Evolutionary conservation across 2,329 filamentous ascomycete genomes (phyloP).

Genomic region (Phaeophleospora eucalypticola): DNA sequence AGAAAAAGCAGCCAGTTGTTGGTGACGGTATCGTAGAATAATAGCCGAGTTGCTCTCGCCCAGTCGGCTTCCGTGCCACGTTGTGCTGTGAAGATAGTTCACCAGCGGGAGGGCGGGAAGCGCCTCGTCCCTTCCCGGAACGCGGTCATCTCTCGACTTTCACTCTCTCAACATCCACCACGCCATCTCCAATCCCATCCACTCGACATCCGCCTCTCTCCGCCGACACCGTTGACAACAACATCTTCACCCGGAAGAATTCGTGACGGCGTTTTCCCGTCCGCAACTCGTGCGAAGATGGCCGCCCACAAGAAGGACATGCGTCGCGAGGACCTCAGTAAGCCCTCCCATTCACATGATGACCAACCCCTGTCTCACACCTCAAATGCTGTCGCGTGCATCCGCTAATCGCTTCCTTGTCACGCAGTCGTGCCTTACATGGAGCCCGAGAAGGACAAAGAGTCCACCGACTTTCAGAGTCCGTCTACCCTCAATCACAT

Average conservation of each 20-base stretch:
- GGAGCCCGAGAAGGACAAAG: slow-evolving; percentile 64
- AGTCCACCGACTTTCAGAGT: slow-evolving; percentile 65
- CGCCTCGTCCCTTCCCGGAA: not conserved
- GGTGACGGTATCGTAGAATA: no score
- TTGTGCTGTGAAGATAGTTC: no score
- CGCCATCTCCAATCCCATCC: not conserved
- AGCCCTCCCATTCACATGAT: slow-evolving; percentile 28
- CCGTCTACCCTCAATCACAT: slow-evolving; percentile 4
- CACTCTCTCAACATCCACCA: not conserved
- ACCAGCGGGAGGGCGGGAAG: no score
- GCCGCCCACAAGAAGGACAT: slow-evolving; percentile 66
- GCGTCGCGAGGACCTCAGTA: slow-evolving; percentile 70
- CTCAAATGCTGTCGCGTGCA: not conserved
- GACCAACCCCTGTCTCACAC: not conserved
- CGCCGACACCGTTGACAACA: slow-evolving; percentile 2
- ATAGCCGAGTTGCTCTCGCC: no score
- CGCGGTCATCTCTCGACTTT: not conserved
- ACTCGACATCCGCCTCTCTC: no score
- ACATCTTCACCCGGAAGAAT: no score
- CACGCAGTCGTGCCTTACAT: slow-evolving; percentile 81
- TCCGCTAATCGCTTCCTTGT: slow-evolving; percentile 1
- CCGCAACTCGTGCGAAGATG: no score
- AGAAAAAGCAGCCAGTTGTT: no score
- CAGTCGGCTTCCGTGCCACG: no score
- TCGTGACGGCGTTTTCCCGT: no score